A percentile compares a stretch with the other conserved stretches of the same genome.
Conservation (phyloP, 208 protist genomes). For the Lotmaria passim region DNA sequence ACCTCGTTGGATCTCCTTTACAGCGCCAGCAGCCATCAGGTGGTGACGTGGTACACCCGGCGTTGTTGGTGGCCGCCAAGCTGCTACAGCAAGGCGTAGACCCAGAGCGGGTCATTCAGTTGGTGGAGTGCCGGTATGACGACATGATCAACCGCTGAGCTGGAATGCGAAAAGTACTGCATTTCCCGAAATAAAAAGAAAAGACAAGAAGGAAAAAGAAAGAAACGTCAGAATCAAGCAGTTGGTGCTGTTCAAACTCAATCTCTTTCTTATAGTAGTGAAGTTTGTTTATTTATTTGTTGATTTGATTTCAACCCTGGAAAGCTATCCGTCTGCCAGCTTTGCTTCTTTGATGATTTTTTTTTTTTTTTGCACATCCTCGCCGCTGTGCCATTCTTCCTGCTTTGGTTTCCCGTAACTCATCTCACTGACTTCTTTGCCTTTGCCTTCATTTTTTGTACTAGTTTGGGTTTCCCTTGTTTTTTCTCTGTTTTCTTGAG, state of each 20-base stretch:
- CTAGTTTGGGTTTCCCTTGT: not conserved
- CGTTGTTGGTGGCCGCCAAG: conserved; percentile 37
- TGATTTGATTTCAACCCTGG: no score
- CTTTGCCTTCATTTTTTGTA: not conserved
- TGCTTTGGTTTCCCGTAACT: no score
- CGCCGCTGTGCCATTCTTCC: no score
- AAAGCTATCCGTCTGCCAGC: no score
- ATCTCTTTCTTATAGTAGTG: no score
- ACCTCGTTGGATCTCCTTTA: conserved; percentile 69
- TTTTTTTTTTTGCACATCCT: no score
- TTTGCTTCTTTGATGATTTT: no score
- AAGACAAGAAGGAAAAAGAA: not conserved
- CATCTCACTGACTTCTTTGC: no score
- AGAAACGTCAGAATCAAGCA: no score
- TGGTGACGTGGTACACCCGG: conserved; percentile 24
- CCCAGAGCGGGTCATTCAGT: conserved; percentile 60
- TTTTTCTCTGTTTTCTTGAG: not conserved
- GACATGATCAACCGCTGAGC: not conserved
- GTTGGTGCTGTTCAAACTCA: no score
- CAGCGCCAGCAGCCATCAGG: conserved; percentile 52
- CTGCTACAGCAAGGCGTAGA: conserved; percentile 69
- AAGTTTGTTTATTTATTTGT: no score
- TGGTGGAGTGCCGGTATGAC: conserved; percentile 47
- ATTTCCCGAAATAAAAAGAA: not conserved
- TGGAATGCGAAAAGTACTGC: no score